A percentile compares a stretch with the other conserved stretches of the same genome.
These are phyloP conservation scores for Lipomyces sp. DNA, from an alignment of 805 yeast genomes.

Conservation along the genomic window DNA sequence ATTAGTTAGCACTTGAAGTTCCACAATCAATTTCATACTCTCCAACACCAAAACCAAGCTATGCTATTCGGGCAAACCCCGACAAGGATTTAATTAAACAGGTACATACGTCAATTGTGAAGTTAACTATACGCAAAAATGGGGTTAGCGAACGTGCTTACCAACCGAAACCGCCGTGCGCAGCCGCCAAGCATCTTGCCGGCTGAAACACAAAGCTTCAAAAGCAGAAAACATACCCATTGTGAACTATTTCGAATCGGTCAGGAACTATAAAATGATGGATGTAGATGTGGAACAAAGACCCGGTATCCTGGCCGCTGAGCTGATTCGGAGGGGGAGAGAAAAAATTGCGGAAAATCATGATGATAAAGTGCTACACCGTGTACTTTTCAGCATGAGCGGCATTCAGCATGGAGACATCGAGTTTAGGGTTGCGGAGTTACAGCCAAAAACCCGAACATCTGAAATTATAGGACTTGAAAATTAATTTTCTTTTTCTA, in stretches of 20 bases:
- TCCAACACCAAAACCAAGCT: neutral
- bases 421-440: neutral
- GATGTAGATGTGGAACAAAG: conserved; percentile 14
- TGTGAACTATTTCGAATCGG: conserved; percentile 36
- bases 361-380: conserved; percentile 14
- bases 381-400: conserved; percentile 1
- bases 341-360: conserved; percentile 30
- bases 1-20: conserved; percentile 5
- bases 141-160: conserved; percentile 8
- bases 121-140: conserved; percentile 30
- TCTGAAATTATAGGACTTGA: too few species aligned
- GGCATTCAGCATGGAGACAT: neutral
- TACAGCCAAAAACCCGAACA: too few species aligned
- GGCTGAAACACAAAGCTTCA: neutral
- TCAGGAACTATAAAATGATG: conserved; percentile 16
- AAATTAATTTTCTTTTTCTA: neutral
- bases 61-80: neutral
- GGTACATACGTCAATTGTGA: conserved; percentile 38
- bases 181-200: neutral
- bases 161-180: neutral
- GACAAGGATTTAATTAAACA: neutral
- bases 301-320: conserved; percentile 33
- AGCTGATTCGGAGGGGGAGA: conserved; percentile 24
- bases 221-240: conserved; percentile 42
- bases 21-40: neutral